Base-by-base conservation (phyloP, 2,329 filamentous ascomycete genomes). In the Alternaria sp. region DNA sequence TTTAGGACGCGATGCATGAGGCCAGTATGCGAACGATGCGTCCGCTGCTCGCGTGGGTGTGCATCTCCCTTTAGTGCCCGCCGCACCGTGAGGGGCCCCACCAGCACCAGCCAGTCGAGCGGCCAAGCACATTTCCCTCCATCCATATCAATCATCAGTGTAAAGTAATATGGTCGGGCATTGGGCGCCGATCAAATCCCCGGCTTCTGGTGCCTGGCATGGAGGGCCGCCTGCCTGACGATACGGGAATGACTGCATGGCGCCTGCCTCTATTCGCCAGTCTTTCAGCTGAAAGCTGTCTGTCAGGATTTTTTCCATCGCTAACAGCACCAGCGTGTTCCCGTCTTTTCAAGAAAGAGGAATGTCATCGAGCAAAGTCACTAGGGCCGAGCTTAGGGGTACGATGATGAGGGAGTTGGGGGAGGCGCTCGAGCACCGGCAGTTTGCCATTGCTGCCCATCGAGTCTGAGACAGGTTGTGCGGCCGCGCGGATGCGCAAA, bases 101-200 rank as follows among this genome's bases (percentile, higher is more conserved):
- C 18, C 18, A 12, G 18, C 38, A 41, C 60, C 27, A 60, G 58
- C 63, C 63, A 69, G 65, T 72, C 36, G 61, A 60, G 57, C 53
- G 60, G 61, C 63, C 63, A 62, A 66, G 60, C 57, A 57, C 53
- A 53, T 65, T 62, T 60, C 65, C 46, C 62, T 63, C 59, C 9
- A 49, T 38, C 59, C 56, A 60, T 57, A 59, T 60, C 58, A 63
- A 60, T 49, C 64, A 55, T 49, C 63, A 54, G 57, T 22, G 28
- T 38, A 62, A 46, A 59, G 58, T 57, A 71, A 66, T 67, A 68
- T 69, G 60, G 61, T 63, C 60, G 63, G 66, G 62, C 67, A 67
- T 72, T 74, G 69, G 71, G 67, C 69, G 59, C 70, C 48, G 59
- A 64, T 61, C 59, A 60, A 65, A 67, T 71, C 63, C 59, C 56